These are phyloP conservation scores for Cyclocybe cylindracea DNA, from an alignment of 768 basidiomycete species.

Conservation along the genomic window DNA sequence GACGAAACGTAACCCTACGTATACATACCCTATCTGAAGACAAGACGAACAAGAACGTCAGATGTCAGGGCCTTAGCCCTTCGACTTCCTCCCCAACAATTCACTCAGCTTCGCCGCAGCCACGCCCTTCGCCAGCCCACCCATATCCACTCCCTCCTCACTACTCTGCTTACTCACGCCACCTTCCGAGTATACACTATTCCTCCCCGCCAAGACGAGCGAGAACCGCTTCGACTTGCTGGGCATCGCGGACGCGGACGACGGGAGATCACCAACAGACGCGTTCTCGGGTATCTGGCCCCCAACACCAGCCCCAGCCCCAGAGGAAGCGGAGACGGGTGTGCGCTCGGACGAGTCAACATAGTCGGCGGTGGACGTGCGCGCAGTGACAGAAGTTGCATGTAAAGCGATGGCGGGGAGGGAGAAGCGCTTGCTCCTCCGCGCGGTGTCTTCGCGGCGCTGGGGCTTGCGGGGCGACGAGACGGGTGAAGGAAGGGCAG, in stretches of 20 bases:
- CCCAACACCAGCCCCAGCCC: conserved; percentile 13
- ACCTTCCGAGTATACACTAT: conserved; percentile 20
- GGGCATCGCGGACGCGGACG: conserved; percentile 3
- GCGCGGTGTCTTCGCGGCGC: conserved; percentile 59
- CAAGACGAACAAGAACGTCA: neutral
- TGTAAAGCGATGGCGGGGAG: conserved; percentile 78
- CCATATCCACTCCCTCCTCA: conserved; percentile 12
- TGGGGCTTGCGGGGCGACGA: conserved; percentile 25
- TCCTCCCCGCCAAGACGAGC: conserved; percentile 48
- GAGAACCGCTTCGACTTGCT: conserved; percentile 53
- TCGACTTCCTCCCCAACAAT: conserved; percentile 44
- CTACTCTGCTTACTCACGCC: conserved; percentile 3
- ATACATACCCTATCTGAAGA: too few species aligned
- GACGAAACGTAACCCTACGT: too few species aligned
- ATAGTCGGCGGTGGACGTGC: conserved; percentile 38
- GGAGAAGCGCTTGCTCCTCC: conserved; percentile 71
- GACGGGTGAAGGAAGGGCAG: conserved; percentile 20
- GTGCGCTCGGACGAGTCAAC: conserved; percentile 17
- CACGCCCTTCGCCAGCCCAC: conserved; percentile 38
- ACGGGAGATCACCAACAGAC: conserved; percentile 6
- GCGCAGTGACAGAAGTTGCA: conserved; percentile 67
- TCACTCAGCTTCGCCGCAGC: conserved; percentile 58
- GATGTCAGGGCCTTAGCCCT: neutral
- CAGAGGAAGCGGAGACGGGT: neutral
- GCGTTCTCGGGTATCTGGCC: neutral